Conservation (phyloP, 1,284 basidiomycete genomes). For the Leucoagaricus sp. region DNA sequence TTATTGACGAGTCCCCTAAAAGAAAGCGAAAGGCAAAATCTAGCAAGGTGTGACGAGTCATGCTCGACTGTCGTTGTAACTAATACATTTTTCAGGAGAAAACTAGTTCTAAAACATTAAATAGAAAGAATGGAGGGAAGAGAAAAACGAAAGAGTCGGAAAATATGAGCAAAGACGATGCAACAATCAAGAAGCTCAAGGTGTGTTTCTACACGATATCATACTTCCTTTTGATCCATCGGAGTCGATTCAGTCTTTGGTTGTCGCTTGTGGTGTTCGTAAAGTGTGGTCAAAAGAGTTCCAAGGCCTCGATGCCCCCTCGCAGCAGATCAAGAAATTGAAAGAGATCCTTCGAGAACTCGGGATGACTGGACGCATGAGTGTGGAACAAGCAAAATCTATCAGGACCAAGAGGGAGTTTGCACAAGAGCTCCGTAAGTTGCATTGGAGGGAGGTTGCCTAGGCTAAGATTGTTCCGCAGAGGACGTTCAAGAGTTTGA, state of each 20-base stretch:
- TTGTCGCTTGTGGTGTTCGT: constrained; percentile 78
- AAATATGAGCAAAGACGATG: constrained; percentile 51
- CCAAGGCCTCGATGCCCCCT: constrained; percentile 54
- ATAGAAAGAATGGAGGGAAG: constrained; percentile 20
- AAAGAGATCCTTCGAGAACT: constrained; percentile 66
- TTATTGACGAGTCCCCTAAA: constrained; percentile 58
- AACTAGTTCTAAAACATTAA: background rate
- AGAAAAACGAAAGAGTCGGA: constrained; percentile 25
- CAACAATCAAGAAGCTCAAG: constrained; percentile 61
- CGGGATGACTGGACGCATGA: constrained; percentile 81
- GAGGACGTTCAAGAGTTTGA: constrained; percentile 71
- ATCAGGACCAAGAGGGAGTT: constrained; percentile 75
- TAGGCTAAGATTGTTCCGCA: constrained; percentile 26
- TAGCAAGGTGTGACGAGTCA: constrained; percentile 28
- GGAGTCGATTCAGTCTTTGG: constrained; percentile 48
- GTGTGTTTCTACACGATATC: constrained; percentile 28
- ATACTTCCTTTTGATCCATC: background rate
- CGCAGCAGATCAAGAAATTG: constrained; percentile 68
- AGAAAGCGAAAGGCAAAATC: constrained; percentile 34
- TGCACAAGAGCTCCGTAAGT: constrained; percentile 75
- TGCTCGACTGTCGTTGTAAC: background rate
- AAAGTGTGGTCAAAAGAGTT: constrained; percentile 85
- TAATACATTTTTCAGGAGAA: background rate
- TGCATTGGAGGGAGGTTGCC: background rate
- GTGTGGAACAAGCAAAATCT: constrained; percentile 74